phyloP scores from a whole-genome alignment of 352 stramenopile species.

The Globisporangium iwayamae region DNA sequence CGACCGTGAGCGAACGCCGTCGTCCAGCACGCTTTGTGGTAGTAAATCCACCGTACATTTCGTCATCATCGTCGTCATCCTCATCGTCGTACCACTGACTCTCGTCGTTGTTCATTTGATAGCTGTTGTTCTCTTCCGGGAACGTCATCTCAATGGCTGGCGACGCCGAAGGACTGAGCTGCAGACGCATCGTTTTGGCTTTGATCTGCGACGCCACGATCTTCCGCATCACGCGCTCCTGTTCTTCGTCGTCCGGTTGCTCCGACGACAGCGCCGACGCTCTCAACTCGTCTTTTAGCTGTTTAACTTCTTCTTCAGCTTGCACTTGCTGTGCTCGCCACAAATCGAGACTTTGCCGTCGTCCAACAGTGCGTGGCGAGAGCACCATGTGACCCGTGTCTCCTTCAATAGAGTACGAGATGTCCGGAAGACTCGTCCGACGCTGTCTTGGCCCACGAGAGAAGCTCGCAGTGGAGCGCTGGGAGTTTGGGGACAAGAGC shows the following conservation, averaged over 20 bases:
- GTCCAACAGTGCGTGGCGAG: constrained; percentile 33
- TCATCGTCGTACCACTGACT: constrained; percentile 30
- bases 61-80: constrained; percentile 12
- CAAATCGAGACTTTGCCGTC: constrained; percentile 49
- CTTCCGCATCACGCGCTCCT: constrained; percentile 68
- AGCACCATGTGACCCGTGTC: background rate
- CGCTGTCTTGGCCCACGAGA: constrained; percentile 6
- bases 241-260: constrained; percentile 31
- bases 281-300: constrained; percentile 54
- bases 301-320: constrained; percentile 33
- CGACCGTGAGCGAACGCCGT: constrained; percentile 22
- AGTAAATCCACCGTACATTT: background rate
- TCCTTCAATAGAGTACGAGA: constrained; percentile 3
- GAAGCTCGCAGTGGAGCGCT: constrained; percentile 8
- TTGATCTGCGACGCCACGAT: constrained; percentile 64
- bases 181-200: constrained; percentile 49
- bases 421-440: constrained; percentile 21
- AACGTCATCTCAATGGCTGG: constrained; percentile 26
- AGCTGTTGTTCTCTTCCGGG: constrained; percentile 24
- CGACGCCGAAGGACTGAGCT: constrained; percentile 35
- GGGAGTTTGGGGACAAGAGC: constrained; percentile 35
- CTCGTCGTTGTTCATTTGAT: constrained; percentile 8
- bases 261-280: constrained; percentile 31
- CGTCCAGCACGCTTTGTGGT: constrained; percentile 3
- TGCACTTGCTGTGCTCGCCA: constrained; percentile 44